Evolutionary conservation across 2,329 filamentous ascomycete genomes (phyloP).

Genomic region (Fusarium keratoplasticum): DNA sequence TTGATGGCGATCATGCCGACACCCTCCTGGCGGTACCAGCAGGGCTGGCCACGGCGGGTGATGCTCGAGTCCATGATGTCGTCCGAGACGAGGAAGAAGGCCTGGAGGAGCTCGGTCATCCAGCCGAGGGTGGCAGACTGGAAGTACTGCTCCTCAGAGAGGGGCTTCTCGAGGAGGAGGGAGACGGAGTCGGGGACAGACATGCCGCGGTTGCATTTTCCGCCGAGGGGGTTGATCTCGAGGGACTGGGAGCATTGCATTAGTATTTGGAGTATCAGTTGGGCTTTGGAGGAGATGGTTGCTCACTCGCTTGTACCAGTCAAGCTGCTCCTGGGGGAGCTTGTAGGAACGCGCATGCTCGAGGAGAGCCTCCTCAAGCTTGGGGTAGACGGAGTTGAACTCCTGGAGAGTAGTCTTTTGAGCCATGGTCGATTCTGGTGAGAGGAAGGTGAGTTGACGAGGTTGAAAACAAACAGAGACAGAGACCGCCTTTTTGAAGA

Average conservation of each 20-base stretch:
- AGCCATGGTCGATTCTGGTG: constrained; percentile 59
- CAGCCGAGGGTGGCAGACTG: constrained; percentile 89
- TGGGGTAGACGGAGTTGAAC: constrained; percentile 91
- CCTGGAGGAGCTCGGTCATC: constrained; percentile 98
- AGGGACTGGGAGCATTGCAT: constrained; percentile 60
- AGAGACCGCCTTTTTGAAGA: constrained; percentile 26
- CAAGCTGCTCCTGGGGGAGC: constrained; percentile 80
- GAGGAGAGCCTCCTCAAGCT: constrained; percentile 84
- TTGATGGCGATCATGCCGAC: constrained; percentile 99
- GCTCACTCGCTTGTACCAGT: constrained; percentile 86
- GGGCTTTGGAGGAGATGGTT: background rate
- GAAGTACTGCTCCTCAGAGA: constrained; percentile 88
- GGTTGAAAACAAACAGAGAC: background rate
- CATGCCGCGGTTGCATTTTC: constrained; percentile 99
- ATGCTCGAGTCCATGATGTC: constrained; percentile 99
- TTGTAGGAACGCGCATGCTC: constrained; percentile 85
- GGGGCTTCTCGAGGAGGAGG: constrained; percentile 76
- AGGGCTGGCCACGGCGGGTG: constrained; percentile 92
- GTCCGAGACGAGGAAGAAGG: constrained; percentile 98
- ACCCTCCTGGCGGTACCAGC: constrained; percentile 92
- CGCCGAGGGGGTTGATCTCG: constrained; percentile 87
- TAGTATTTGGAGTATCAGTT: background rate
- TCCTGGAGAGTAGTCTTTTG: constrained; percentile 83
- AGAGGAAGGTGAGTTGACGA: background rate
- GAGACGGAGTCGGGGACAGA: constrained; percentile 93